phyloP scores from a whole-genome alignment of 1,284 basidiomycete species.

The Heterobasidion occidentale region DNA sequence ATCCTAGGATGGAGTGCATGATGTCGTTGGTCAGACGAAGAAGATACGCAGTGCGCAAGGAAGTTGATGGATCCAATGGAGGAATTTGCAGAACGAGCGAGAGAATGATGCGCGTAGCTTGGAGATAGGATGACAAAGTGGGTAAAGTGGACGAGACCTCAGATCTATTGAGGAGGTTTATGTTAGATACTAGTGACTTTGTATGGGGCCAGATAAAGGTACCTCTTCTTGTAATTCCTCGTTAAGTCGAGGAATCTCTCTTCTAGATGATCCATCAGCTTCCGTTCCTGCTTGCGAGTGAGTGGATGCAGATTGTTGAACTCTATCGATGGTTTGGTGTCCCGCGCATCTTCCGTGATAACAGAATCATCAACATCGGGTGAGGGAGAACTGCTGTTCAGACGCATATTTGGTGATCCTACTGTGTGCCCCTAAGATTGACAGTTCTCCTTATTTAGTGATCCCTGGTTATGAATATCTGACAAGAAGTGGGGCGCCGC shows the following conservation, averaged over 20 bases:
- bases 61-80: conserved; percentile 56
- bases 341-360: too few species aligned
- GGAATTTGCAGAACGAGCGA: conserved; percentile 63
- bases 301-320: conserved; percentile 2
- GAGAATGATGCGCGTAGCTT: conserved; percentile 44
- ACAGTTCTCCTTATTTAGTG: too few species aligned
- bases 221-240: conserved; percentile 68
- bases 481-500: too few species aligned
- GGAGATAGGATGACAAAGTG: conserved; percentile 50
- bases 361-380: too few species aligned
- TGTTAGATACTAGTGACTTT: background rate
- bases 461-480: too few species aligned
- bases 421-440: too few species aligned
- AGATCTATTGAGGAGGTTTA: conserved; percentile 26
- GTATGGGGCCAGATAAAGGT: conserved; percentile 14
- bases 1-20: conserved; percentile 50
- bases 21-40: conserved; percentile 65
- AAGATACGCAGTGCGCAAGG: conserved; percentile 54
- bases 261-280: conserved; percentile 55
- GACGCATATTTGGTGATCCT: too few species aligned
- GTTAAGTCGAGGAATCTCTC: conserved; percentile 54
- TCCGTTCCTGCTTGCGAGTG: conserved; percentile 44
- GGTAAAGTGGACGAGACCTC: conserved; percentile 46
- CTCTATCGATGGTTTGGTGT: too few species aligned
- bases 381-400: too few species aligned